phyloP scores from a whole-genome alignment of 140 eudicot genomes.

The Bidens hawaiensis region DNA sequence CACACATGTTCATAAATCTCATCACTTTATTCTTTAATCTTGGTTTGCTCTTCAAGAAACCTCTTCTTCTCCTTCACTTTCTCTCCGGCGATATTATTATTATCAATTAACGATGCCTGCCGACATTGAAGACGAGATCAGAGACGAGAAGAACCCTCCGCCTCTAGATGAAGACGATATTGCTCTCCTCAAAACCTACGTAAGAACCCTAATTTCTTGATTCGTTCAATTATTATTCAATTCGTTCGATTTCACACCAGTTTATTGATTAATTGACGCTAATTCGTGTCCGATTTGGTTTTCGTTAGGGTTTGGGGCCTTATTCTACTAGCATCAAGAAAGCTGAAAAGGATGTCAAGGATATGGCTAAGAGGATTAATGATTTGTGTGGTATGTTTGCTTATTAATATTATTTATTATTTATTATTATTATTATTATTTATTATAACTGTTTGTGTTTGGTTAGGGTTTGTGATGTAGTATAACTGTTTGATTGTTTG shows the following conservation, averaged over 20 bases:
- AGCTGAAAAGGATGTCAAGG: constrained; percentile 80
- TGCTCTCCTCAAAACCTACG: constrained; percentile 84
- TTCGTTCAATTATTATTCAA: background rate
- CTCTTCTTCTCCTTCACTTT: no score
- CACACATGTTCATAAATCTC: no score
- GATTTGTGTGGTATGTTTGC: constrained; percentile 71
- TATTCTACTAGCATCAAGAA: constrained; percentile 77
- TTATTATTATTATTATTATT: no score
- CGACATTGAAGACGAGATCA: constrained; percentile 75
- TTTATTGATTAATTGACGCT: background rate
- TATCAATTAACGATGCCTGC: constrained; percentile 37
- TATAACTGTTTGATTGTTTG: background rate
- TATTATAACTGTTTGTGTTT: background rate
- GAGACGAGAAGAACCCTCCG: constrained; percentile 87
- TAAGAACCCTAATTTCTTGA: no score
- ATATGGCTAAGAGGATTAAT: constrained; percentile 79
- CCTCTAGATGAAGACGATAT: constrained; percentile 94
- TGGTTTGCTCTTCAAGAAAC: no score
- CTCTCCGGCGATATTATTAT: constrained; percentile 31
- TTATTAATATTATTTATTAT: no score
- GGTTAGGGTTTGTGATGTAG: background rate
- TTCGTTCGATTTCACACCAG: background rate
- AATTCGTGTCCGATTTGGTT: background rate
- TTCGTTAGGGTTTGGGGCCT: constrained; percentile 84
- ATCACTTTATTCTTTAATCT: no score